Base-by-base conservation (phyloP, 2,329 filamentous ascomycete species). In the Epichloe gansuensis region DNA sequence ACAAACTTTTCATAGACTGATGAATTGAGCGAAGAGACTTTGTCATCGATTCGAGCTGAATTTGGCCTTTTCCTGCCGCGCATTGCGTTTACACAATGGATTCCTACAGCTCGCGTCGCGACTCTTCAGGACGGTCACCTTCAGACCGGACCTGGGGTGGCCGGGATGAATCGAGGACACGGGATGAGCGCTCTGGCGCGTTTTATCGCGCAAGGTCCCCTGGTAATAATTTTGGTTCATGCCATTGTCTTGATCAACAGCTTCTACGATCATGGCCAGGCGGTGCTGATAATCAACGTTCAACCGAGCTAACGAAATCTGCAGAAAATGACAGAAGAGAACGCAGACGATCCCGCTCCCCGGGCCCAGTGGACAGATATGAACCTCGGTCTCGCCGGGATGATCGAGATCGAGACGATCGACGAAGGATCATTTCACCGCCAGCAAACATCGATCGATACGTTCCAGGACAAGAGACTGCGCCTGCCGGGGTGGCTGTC, bases 391-490 rank as follows among this genome's bases (percentile, higher is more conserved):
- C 67, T 48, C 80, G 85, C 47, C 77, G 87, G 59, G 85, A 89
- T 57, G 85, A 89, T 49, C 70, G 78, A 54, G 73, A 75, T 42
- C 63, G 81, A 50, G 82, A 87, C 53, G 81, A 84, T 59, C 71
- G 74, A 51, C 80, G 84, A 53, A 78, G 79, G 44, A 66, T 87
- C 59, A 61, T 76, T 64, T 76, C 82, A 9, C 72, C 83, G 55
- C 72, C 84, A 34, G 78, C 83, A 53, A 86, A 85, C 53, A 93
- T 94, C 57, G 88, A 94, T 65, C 82, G 88, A 59, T 93, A 93
- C 63, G 84, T 93, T 21, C 88, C 88, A 1, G 85, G 86, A 17
- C 84, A 88, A 58, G 80, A 85, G 50, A 68, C 63, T 53, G 63
- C 63, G 36, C 70, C 73, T 25, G 66, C 77, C 13, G 71, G 59